Percentiles rank a stretch among this genome's conserved stretches.
These are phyloP conservation scores for Colletotrichum lupini DNA, from an alignment of 2,329 filamentous ascomycete species.

Conservation along the genomic window DNA sequence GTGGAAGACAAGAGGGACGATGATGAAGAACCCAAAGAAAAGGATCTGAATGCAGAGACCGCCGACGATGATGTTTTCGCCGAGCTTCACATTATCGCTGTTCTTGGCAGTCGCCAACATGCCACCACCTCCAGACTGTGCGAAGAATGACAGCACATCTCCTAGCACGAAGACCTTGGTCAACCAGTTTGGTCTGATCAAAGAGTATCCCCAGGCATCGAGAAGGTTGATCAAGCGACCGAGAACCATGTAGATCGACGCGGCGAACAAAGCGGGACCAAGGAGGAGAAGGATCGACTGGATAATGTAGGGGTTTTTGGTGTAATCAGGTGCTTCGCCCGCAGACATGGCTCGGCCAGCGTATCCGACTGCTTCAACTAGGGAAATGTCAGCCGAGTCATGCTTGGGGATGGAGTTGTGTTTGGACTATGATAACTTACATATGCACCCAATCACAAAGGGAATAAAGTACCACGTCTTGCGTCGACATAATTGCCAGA, in stretches of 20 bases:
- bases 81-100: conserved; percentile 38
- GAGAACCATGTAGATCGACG: conserved; percentile 62
- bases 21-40: conserved; percentile 66
- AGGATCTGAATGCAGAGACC: conserved; percentile 66
- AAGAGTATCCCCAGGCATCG: conserved; percentile 46
- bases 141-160: conserved; percentile 62
- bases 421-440: conserved; percentile 47
- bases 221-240: conserved; percentile 54
- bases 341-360: conserved; percentile 59
- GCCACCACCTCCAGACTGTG: conserved; percentile 54
- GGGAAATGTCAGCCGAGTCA: neutral
- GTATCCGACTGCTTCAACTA: conserved; percentile 63
- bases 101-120: conserved; percentile 40
- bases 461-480: conserved; percentile 65
- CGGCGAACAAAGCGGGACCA: conserved; percentile 59
- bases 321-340: conserved; percentile 52
- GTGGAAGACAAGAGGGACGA: conserved; percentile 60
- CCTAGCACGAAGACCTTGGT: conserved; percentile 66
- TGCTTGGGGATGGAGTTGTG: neutral
- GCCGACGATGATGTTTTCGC: conserved; percentile 60
- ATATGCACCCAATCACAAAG: conserved; percentile 63
- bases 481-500: conserved; percentile 50
- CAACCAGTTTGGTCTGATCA: conserved; percentile 52
- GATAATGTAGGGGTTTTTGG: conserved; percentile 50
- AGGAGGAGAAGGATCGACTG: conserved; percentile 57